These are phyloP conservation scores for Geranium incanum DNA, from an alignment of 441 rosid genomes.

Conservation along the genomic window DNA sequence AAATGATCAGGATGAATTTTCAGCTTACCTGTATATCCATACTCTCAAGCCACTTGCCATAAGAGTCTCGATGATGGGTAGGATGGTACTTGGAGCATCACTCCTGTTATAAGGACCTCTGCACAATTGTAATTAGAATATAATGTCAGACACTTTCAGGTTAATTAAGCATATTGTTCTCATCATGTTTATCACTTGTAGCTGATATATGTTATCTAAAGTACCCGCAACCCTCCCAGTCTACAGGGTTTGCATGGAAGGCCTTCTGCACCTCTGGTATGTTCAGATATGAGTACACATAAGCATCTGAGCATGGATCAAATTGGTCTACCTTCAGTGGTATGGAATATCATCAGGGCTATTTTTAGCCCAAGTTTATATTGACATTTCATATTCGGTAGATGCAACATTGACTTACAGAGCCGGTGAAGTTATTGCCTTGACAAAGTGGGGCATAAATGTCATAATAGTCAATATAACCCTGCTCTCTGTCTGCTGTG, in stretches of 20 bases:
- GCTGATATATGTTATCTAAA: neutral
- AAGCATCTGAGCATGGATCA: conserved; percentile 20
- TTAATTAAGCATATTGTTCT: neutral
- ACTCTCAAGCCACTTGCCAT: conserved; percentile 25
- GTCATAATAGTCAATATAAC: conserved; percentile 19
- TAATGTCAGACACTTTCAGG: neutral
- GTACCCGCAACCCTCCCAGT: conserved; percentile 20
- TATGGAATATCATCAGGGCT: neutral
- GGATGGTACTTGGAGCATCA: conserved; percentile 13
- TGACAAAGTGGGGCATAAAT: conserved; percentile 30
- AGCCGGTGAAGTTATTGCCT: neutral
- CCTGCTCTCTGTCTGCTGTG: neutral
- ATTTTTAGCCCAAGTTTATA: neutral
- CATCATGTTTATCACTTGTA: neutral
- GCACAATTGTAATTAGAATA: neutral
- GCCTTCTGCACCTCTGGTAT: conserved; percentile 26
- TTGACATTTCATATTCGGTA: neutral
- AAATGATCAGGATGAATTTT: neutral
- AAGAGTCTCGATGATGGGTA: conserved; percentile 22
- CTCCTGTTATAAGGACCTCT: conserved; percentile 1
- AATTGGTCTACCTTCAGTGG: conserved; percentile 15
- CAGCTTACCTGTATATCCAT: conserved; percentile 28
- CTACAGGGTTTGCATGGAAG: conserved; percentile 17
- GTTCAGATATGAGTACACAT: conserved; percentile 24
- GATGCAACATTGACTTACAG: conserved; percentile 15